Evolutionary conservation across 2,329 filamentous ascomycete species (phyloP), one percentile per base, ranked within the genome.

Genomic region (Ophiostoma fasciatum): DNA sequence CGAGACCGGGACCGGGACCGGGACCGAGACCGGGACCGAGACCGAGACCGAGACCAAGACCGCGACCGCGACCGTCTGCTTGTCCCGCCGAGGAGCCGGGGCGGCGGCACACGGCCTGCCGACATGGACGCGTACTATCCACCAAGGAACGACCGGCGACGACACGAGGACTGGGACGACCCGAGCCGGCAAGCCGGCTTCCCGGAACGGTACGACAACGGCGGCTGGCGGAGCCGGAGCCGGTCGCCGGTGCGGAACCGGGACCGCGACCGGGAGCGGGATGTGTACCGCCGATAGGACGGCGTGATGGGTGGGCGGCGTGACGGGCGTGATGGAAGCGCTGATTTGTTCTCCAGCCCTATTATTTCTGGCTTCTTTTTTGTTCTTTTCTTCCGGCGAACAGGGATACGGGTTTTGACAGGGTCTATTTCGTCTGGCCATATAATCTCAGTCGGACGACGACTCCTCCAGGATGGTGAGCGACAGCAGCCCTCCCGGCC

Each of bases 241-340:
- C 56, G 61, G 22, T 66, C 62, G 23, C 63, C 56, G 2, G 32
- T 50, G 8, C 52, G 58, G 3, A 55, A 55, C 23, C 43, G 49
- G 20, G 61, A 64, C 18, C 52, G 61, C 23, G 52, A 55, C 17
- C 50, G 61, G 22, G 66, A 71, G 28, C 57, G 62, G 35, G 65
- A 68, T 35, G 46, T 56, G 30, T 68, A 70, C 50, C 63, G 65
- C 40, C 60, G 66, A 56, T 68, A 63, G 41, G 7, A 35, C n/a
- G n/a, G n/a, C n/a, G n/a, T n/a, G n/a, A n/a, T n/a, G n/a, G n/a
- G n/a, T n/a, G n/a, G n/a, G n/a, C n/a, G n/a, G n/a, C n/a, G n/a
- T n/a, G n/a, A n/a, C n/a, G n/a, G n/a, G n/a, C n/a, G n/a, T n/a
- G n/a, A n/a, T n/a, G n/a, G n/a, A n/a, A n/a, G n/a, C n/a, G n/a